Base-by-base conservation (phyloP, 1,284 basidiomycete species). In the Ganoderma boninense region DNA sequence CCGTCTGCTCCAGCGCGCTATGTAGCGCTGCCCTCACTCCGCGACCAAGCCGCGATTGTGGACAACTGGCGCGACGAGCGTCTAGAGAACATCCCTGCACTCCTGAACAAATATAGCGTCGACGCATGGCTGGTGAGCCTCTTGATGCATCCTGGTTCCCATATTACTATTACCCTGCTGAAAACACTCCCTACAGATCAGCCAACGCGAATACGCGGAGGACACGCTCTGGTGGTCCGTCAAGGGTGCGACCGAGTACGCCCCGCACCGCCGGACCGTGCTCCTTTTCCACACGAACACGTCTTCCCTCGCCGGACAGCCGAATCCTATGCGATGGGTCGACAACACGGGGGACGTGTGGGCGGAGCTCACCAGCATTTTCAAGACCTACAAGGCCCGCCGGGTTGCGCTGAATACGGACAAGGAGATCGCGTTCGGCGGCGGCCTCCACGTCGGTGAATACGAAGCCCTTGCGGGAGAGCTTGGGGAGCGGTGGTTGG, bases 151-250 rank as follows among this genome's bases (percentile, higher is more conserved):
- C 11, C 23, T 11, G 4, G 23, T 26, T 10, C 38, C 8, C 23
- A 18, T 5, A 42, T 23, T 66, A 18, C 26, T 32, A 32, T 32
- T 32, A 32, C 40, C 68, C 26, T 65, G 10, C 32, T 52, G 1
- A 32, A 0, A 23, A 10, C 35, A 20, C 70, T 23, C 4, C 23
- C 13, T 54, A 10, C 8, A 87, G 86, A 81, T 88, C 74, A 81
- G 81, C 70, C 84, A 85, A 78, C 80, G 85, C 59, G 87, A 89
- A 73, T 85, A 88, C 72, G 87, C 86, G 1, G 87, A 89, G 70
- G 87, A 87, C 74, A 85, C 86, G 1, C 80, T 86, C 29, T 88
- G 87, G 83, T 84, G 84, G 82, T 84, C 87, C 11, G 79, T 88
- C 62, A 86, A 86, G 69, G 82, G 84, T 69, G 84, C 87, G 7